A percentile compares a stretch with the other conserved stretches of the same genome.
Evolutionary conservation across 2,329 filamentous ascomycete genomes (phyloP).

Genomic region (Fusarium musae): DNA sequence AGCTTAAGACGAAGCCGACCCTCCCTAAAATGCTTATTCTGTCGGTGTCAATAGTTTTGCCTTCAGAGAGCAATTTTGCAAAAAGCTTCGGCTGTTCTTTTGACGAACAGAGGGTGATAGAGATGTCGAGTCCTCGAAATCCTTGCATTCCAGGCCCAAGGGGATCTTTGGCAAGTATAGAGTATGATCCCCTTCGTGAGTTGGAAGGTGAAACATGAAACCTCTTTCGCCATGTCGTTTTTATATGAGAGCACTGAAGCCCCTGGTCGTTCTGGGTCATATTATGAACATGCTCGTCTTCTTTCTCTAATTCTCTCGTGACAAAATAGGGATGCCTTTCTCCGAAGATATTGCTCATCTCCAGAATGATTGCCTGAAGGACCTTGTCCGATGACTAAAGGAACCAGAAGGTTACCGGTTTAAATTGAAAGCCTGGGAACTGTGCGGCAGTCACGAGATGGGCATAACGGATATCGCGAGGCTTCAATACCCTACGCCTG

Average conservation of each 20-base stretch:
- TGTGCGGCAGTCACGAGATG: constrained; percentile 78
- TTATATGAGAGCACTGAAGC: constrained; percentile 50
- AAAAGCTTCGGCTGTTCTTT: constrained; percentile 70
- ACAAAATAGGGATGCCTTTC: constrained; percentile 64
- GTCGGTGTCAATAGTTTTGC: constrained; percentile 60
- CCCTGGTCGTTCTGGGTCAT: background rate
- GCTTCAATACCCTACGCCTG: constrained; percentile 65
- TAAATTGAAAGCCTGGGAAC: constrained; percentile 77
- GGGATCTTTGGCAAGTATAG: constrained; percentile 59
- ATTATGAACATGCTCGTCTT: constrained; percentile 24
- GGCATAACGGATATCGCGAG: constrained; percentile 69
- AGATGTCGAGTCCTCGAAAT: constrained; percentile 63
- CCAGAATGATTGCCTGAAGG: constrained; percentile 73
- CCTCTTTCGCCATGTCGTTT: constrained; percentile 71
- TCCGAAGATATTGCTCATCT: constrained; percentile 82
- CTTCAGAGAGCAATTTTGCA: constrained; percentile 67
- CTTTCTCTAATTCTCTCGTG: constrained; percentile 41
- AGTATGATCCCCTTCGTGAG: constrained; percentile 66
- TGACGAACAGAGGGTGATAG: constrained; percentile 69
- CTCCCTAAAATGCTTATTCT: constrained; percentile 57
- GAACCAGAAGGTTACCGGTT: constrained; percentile 84
- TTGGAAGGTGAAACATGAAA: constrained; percentile 85
- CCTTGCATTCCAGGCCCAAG: constrained; percentile 53
- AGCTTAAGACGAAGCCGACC: constrained; percentile 60
- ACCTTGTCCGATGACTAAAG: constrained; percentile 70